These are phyloP conservation scores for Candida glucosophila DNA, from an alignment of 1,139 yeast species.

Conservation along the genomic window DNA sequence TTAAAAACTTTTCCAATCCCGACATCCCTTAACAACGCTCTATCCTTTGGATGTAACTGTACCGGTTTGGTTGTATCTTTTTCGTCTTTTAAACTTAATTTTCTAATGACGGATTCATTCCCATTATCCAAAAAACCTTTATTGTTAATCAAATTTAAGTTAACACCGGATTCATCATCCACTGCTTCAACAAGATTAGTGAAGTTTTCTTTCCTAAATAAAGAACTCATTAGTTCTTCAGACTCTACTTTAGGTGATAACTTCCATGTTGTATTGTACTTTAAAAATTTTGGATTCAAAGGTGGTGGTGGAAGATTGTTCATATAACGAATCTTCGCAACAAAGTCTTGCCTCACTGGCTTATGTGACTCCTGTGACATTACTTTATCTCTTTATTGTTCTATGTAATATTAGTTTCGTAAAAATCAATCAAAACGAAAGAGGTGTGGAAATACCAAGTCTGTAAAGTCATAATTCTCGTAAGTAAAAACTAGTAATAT, in stretches of 20 bases:
- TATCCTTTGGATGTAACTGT: constrained; percentile 65
- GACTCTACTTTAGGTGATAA: constrained; percentile 41
- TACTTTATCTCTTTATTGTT: constrained; percentile 1
- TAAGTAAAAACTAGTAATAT: too few species aligned
- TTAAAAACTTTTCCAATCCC: constrained; percentile 40
- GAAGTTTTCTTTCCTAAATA: constrained; percentile 72
- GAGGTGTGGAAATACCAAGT: too few species aligned
- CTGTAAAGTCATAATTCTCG: too few species aligned
- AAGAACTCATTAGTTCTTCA: constrained; percentile 59
- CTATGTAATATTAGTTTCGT: too few species aligned
- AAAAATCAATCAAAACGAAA: too few species aligned
- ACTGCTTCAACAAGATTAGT: constrained; percentile 56
- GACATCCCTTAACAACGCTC: constrained; percentile 74
- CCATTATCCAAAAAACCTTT: constrained; percentile 64
- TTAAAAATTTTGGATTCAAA: constrained; percentile 77
- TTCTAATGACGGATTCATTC: constrained; percentile 39
- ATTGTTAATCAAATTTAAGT: constrained; percentile 60
- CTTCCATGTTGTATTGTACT: constrained; percentile 36
- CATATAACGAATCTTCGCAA: constrained; percentile 77
- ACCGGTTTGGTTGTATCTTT: constrained; percentile 12
- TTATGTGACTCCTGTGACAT: constrained; percentile 14
- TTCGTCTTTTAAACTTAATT: constrained; percentile 9
- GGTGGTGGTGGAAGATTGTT: constrained; percentile 93
- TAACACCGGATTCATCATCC: constrained; percentile 71
- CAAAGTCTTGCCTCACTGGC: constrained; percentile 70